Evolutionary conservation across 1,284 basidiomycete species (phyloP).

Genomic region (Cutaneotrichosporon sp.): DNA sequence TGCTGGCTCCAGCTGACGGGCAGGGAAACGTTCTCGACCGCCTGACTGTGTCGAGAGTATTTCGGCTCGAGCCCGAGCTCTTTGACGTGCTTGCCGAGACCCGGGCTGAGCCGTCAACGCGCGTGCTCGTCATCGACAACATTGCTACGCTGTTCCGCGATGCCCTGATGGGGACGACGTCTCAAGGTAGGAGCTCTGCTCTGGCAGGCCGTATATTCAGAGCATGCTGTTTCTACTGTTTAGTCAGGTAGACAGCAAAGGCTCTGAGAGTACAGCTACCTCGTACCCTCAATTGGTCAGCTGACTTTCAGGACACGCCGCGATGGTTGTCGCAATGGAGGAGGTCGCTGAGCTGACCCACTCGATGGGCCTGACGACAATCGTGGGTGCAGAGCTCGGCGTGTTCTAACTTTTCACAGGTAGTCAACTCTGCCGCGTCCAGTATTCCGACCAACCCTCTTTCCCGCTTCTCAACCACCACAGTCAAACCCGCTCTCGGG

Average conservation of each 20-base stretch:
- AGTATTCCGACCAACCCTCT: conserved; percentile 33
- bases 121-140: conserved; percentile 40
- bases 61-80: conserved; percentile 36
- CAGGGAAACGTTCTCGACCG: conserved; percentile 26
- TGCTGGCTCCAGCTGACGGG: background rate
- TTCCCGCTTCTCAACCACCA: conserved; percentile 40
- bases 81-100: conserved; percentile 21
- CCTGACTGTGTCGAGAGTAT: conserved; percentile 31
- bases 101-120: background rate
- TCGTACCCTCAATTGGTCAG: background rate
- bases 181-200: conserved; percentile 45
- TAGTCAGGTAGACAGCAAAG: too few relatives aligned
- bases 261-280: too few relatives aligned
- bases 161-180: conserved; percentile 29
- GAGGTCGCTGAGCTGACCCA: conserved; percentile 36
- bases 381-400: conserved; percentile 21
- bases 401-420: conserved; percentile 18
- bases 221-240: too few relatives aligned
- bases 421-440: conserved; percentile 33
- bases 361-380: conserved; percentile 20
- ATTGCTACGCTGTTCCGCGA: conserved; percentile 40
- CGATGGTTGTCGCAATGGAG: conserved; percentile 42
- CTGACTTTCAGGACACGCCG: conserved; percentile 38
- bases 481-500: conserved; percentile 41
- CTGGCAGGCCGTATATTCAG: too few relatives aligned